Base-by-base conservation (phyloP, 1,139 yeast genomes). In the Blastobotrys persicus region DNA sequence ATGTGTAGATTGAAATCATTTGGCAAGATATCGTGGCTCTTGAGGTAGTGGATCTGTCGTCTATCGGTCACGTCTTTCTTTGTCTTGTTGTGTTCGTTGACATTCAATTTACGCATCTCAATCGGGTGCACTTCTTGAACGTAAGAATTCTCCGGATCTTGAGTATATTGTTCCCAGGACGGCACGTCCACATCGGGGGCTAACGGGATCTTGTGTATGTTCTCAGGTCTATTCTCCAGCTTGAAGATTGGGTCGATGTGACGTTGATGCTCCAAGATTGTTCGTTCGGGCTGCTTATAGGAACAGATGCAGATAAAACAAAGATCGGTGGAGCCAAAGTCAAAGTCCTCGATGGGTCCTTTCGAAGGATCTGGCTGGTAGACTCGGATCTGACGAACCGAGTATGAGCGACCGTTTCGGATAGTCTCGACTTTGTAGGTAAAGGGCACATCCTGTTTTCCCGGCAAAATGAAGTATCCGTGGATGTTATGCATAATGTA, bases 401-500 rank as follows among this genome's bases (percentile, higher is more conserved):
- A 46, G 49, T 63, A 66, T 1, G 62, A 55, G 28, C 56, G 50
- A 7, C 69, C 68, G 44, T 61, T 56, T 11, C 70, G 53, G 6
- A 65, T 48, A 2, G 52, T 51, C 28, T 60, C 62, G n/a, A 66
- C 65, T 17, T 55, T 51, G 52, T 65, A 66, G 5, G 57, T 49
- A 42, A 65, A 66, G 2, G 70, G 70, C 5, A 61, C 55, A 20
- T 60, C 54, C 23, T 55, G 52, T 12, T 57, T 52, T 1, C 68
- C 70, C 0, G 69, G 69, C 31, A 57, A 56, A 37, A 66, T 53
- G 45, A 66, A 66, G 52, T 64, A 59, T n/a, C 68, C 66, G 44
- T 62, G 65, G 40, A 59, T 52, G 51, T 44, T 46, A 38, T 50
- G 54, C 13, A 50, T 23, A 26, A 61, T 52, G 37, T 55, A 62